Conservation (phyloP, 495 filamentous ascomycete species). For the Talaromyces liani region DNA sequence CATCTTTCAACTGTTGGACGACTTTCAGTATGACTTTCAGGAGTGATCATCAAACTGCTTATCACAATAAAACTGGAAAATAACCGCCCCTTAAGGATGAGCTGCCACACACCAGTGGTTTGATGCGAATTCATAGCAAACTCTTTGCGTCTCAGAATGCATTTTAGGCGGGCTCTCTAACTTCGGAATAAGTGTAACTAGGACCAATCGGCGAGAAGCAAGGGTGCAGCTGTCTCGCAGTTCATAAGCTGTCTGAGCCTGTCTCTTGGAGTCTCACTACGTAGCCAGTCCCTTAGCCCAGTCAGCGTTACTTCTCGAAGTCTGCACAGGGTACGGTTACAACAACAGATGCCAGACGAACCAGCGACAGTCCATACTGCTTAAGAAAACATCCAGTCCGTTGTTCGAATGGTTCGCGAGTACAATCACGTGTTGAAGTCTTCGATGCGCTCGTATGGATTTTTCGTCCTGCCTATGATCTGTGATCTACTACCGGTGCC, state of each 20-base stretch:
- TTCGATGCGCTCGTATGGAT: too few species aligned
- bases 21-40: not conserved
- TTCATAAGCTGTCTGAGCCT: too few species aligned
- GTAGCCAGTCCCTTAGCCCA: not conserved
- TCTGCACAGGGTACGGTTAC: not conserved
- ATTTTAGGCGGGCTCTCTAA: not conserved
- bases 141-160: not conserved
- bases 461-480: too few species aligned
- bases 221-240: not conserved
- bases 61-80: not conserved
- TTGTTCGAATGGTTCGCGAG: not conserved
- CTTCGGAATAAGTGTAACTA: too few species aligned
- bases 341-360: not conserved
- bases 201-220: not conserved
- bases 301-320: not conserved
- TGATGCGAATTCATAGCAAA: not conserved
- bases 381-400: not conserved
- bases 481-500: too few species aligned
- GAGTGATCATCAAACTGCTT: not conserved
- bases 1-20: not conserved
- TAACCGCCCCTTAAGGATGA: not conserved
- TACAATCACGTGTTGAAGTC: not conserved
- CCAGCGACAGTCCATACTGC: not conserved
- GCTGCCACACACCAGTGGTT: not conserved
- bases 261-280: not conserved